These are phyloP conservation scores for Suhomyces kunorum DNA, from an alignment of 1,139 yeast genomes.

Conservation along the genomic window DNA sequence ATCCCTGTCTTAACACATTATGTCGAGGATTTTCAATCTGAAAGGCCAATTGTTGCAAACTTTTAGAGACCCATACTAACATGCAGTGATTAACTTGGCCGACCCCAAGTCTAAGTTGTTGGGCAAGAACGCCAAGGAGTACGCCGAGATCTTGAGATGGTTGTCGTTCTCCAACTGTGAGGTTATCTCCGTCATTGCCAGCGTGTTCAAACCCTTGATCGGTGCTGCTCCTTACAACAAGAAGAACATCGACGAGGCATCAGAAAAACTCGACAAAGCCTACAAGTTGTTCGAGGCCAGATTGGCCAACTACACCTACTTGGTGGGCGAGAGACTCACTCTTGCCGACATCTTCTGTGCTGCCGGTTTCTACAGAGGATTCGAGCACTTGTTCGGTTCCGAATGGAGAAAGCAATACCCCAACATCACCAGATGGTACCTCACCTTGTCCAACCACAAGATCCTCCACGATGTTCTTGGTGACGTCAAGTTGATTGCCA, in stretches of 20 bases:
- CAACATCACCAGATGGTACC: constrained; percentile 81
- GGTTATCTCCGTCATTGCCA: constrained; percentile 47
- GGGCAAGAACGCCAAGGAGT: constrained; percentile 66
- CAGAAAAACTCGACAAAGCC: constrained; percentile 39
- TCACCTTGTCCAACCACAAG: constrained; percentile 63
- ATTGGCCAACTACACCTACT: constrained; percentile 75
- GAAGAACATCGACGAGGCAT: constrained; percentile 65
- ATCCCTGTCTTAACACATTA: constrained; percentile 86
- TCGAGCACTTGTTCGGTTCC: constrained; percentile 65
- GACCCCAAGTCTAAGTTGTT: constrained; percentile 43
- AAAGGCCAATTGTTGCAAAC: constrained; percentile 19
- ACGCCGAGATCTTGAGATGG: constrained; percentile 78
- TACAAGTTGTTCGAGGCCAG: constrained; percentile 58
- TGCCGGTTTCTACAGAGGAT: constrained; percentile 61
- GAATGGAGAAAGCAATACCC: constrained; percentile 82
- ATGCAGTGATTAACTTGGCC: constrained; percentile 29
- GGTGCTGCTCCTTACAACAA: constrained; percentile 68
- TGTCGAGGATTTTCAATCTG: constrained; percentile 70
- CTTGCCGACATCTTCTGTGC: constrained; percentile 80
- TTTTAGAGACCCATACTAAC: constrained; percentile 3
- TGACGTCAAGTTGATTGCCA: constrained; percentile 60
- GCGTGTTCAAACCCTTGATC: constrained; percentile 34
- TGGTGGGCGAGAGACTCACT: constrained; percentile 88
- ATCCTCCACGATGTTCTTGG: constrained; percentile 45
- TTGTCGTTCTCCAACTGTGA: constrained; percentile 80